A percentile compares a stretch with the other conserved stretches of the same genome.
Conservation (phyloP, 495 filamentous ascomycete species). For the Penicillium canariense region DNA sequence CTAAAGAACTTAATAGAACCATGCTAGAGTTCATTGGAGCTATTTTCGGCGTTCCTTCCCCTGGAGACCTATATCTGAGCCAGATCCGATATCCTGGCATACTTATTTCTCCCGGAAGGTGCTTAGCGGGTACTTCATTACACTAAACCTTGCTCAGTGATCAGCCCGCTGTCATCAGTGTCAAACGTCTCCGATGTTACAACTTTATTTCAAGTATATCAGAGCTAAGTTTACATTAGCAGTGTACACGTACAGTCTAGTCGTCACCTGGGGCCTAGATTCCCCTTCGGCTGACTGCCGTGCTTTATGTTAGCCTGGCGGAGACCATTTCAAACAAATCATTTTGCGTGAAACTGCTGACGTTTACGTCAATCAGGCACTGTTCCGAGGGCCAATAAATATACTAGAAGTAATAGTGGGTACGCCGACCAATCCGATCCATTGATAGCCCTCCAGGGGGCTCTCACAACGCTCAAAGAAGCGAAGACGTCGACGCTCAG, state of each 20-base stretch:
- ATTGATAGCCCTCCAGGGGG: too few species aligned
- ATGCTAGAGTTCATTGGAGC: too few species aligned
- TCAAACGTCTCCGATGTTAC: background rate
- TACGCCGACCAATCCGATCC: background rate
- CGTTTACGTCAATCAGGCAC: background rate
- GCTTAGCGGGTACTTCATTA: too few species aligned
- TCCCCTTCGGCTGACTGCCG: background rate
- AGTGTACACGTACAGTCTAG: background rate
- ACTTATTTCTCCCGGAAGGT: too few species aligned
- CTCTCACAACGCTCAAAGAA: too few species aligned
- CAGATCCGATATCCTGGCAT: too few species aligned
- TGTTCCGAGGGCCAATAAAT: background rate
- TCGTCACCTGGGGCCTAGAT: background rate
- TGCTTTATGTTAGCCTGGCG: background rate
- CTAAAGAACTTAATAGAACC: too few species aligned
- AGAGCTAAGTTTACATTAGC: background rate
- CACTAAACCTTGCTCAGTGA: too few species aligned
- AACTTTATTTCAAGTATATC: background rate
- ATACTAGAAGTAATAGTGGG: background rate
- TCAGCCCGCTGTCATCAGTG: background rate
- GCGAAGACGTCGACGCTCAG: too few species aligned
- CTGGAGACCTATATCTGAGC: too few species aligned
- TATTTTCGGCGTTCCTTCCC: too few species aligned
- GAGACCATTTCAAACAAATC: background rate
- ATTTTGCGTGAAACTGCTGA: constrained; percentile 1